Conservation (phyloP, 2,329 filamentous ascomycete genomes). For the Diaporthe sp. region DNA sequence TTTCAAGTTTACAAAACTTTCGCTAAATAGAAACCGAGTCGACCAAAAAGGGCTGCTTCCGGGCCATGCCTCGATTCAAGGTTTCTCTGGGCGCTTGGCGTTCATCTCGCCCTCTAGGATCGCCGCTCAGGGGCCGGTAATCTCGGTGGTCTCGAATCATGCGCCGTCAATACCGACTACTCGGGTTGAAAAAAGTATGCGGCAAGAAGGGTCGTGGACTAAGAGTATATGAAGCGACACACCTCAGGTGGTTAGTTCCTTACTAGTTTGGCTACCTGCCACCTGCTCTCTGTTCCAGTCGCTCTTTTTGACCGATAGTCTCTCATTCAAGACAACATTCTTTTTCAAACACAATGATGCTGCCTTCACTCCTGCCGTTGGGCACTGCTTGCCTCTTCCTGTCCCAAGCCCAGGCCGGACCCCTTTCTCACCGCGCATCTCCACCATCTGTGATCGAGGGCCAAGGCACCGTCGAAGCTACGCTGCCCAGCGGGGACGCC, state of each 20-base stretch:
- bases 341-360: not conserved
- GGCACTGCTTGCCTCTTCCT: conserved; percentile 15
- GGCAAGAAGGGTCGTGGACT: not conserved
- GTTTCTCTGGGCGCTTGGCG: conserved; percentile 28
- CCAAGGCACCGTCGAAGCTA: conserved; percentile 23
- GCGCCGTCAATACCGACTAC: conserved; percentile 11
- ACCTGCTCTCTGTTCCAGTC: not conserved
- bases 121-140: conserved; percentile 19
- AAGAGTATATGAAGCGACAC: not conserved
- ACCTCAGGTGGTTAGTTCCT: not conserved
- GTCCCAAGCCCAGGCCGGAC: conserved; percentile 20
- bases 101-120: conserved; percentile 22
- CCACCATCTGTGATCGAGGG: conserved; percentile 3
- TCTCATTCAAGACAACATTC: not conserved
- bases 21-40: conserved; percentile 17
- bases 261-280: not conserved
- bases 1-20: conserved; percentile 33
- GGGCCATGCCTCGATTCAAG: conserved; percentile 27
- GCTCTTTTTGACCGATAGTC: conserved; percentile 1
- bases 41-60: conserved; percentile 12
- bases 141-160: conserved; percentile 33
- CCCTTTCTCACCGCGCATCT: conserved; percentile 1
- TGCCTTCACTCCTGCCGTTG: not conserved
- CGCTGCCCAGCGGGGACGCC: conserved; percentile 27
- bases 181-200: not conserved